Evolutionary conservation across 2,329 filamentous ascomycete species (phyloP).

Genomic region (Aspergillus ochraceus): DNA sequence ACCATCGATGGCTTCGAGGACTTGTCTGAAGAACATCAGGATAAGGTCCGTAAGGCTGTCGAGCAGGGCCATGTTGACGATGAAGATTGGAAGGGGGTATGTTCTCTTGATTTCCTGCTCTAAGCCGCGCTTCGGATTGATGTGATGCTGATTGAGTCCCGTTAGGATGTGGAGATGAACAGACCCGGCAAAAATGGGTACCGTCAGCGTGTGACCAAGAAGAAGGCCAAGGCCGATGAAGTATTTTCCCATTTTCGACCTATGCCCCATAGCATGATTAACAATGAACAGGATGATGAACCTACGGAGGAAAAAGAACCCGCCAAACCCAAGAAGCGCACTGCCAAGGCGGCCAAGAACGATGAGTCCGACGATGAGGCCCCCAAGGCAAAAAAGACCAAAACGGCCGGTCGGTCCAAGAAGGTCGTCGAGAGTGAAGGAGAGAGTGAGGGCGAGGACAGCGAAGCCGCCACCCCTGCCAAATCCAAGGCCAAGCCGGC

Average conservation of each 20-base stretch:
- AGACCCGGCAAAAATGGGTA: slow-evolving; percentile 66
- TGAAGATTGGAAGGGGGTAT: slow-evolving; percentile 85
- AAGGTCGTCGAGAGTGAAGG: slow-evolving; percentile 7
- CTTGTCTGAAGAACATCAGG: slow-evolving; percentile 65
- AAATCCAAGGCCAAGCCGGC: slow-evolving; percentile 16
- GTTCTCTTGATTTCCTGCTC: slow-evolving; percentile 28
- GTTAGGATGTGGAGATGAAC: slow-evolving; percentile 73
- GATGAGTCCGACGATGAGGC: slow-evolving; percentile 13
- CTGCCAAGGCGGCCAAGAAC: slow-evolving; percentile 13
- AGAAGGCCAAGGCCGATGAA: slow-evolving; percentile 30
- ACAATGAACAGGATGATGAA: background rate
- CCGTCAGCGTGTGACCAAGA: slow-evolving; percentile 44
- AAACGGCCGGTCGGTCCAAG: slow-evolving; percentile 13
- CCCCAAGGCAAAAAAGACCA: slow-evolving; percentile 18
- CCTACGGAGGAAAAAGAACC: slow-evolving; percentile 7
- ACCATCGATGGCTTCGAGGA: slow-evolving; percentile 81
- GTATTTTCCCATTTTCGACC: slow-evolving; percentile 14
- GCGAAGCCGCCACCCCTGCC: slow-evolving; percentile 1
- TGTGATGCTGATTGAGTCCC: slow-evolving; percentile 7
- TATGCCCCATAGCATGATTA: background rate
- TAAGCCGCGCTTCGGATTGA: too few relatives aligned
- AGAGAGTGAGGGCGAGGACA: slow-evolving; percentile 4
- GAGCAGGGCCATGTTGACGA: slow-evolving; percentile 77
- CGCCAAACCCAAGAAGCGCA: slow-evolving; percentile 20
- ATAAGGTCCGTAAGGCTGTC: slow-evolving; percentile 72